Base-by-base conservation (phyloP, 495 filamentous ascomycete genomes). In the Annulohypoxylon stygium region DNA sequence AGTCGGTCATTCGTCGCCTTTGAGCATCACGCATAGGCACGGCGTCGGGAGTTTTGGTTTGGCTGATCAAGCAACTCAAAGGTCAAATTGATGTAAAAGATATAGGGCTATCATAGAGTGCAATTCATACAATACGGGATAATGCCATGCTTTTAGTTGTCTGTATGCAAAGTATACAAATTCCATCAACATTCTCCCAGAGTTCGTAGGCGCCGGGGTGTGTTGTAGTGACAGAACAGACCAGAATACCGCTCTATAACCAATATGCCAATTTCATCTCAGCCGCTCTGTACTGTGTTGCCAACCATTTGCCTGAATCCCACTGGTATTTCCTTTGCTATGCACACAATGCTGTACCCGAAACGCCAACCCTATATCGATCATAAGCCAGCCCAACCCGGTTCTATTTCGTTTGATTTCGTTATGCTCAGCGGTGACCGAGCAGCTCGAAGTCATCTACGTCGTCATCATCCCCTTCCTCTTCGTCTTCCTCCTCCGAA, bases 361-460 rank as follows among this genome's bases (percentile, higher is more conserved):
- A 72, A 76, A 76, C 69, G 74, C 70, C 74, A 12, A 58, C 43
- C 37, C 57, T 60, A 78, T 73, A 57, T 70, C 64, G 76, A 73
- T 65, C 69, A 45, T 54, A 50, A 75, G 64, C 67, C 47, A 70
- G 61, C 60, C 60, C 60, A 59, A 50, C 25, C 45, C 43, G 36
- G 39, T 65, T 67, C 61, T 65, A 74, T 43, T 43, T 43, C 39
- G 12, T 16, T n/a, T 14, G 14, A 61, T 67, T 39, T 39, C 71
- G 41, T 65, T 51, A 53, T 47, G 41, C 48, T 82, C 79, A 88
- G 60, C 90, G 86, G 82, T 94, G 92, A n/a, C 92, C 92, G 75
- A 92, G 87, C 60, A 93, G 84, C 61, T 90, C 88, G 72, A 93
- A 90, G 54, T 84, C 80, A 71, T 93, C 88, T 50, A 83, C 82